Base-by-base conservation (phyloP, 2,329 filamentous ascomycete genomes). In the Aspergillus quadricinctus region DNA sequence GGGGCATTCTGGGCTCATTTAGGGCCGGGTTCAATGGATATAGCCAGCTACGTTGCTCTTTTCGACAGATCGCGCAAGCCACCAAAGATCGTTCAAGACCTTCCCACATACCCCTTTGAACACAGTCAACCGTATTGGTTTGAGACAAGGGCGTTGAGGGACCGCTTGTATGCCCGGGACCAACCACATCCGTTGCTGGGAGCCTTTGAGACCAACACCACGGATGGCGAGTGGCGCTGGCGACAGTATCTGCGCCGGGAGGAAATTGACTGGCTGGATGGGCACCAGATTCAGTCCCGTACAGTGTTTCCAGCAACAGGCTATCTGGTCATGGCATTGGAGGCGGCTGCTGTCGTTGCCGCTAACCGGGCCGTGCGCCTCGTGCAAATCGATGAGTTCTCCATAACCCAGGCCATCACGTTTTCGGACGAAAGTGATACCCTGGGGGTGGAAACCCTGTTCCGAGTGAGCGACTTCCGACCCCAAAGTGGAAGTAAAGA, bases 91-190 rank as follows among this genome's bases (percentile, higher is more conserved):
- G 27, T 28, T 4, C 27, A 28, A 28, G 27, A 4, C 45, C 56
- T 77, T 0, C 78, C 80, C 0, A 49, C 64, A 0, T 82, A 82
- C 54, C 69, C 74, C 1, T 82, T 78, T 75, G 77, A 81, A 49
- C 77, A 81, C 57, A 71, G 71, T 1, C 67, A 73, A 35, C 46
- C 59, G 2, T 68, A 75, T 55, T 79, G 75, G 63, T 66, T 69
- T 6, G 78, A 81, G 56, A 77, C 78, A 6, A 67, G 77, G 1
- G 54, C 3, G 68, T 67, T 17, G 71, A 79, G 27, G 73, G 74
- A 55, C 71, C 75, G 23, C 64, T 65, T 2, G 57, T 65, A 6
- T 49, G 27, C 59, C 11, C 67, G 66, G 6, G 7, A 28, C 27
- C 27, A 28, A 28, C 7, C 27, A 1, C 27, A 28, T 28, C 27